phyloP scores from a whole-genome alignment of 345 rosid genomes.

The Euphorbia lathyris region DNA sequence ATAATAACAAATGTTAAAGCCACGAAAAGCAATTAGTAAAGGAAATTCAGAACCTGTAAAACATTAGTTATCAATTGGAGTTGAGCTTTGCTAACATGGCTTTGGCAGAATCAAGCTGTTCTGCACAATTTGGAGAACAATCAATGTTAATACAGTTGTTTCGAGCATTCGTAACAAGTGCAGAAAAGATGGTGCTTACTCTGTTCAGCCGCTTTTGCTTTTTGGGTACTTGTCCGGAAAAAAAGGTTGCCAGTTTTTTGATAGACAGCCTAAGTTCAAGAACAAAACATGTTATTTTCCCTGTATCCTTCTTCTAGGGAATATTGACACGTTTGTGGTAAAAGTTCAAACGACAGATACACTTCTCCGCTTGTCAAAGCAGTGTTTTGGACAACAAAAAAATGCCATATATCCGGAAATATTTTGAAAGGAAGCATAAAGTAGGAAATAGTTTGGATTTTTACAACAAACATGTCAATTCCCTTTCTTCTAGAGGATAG shows the following conservation, averaged over 20 bases:
- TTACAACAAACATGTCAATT: no score
- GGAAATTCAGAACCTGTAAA: no score
- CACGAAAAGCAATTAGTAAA: no score
- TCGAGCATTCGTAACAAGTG: background rate
- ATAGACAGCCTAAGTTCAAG: slow-evolving; percentile 40
- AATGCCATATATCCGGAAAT: no score
- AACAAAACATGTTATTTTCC: background rate
- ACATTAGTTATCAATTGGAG: slow-evolving; percentile 5
- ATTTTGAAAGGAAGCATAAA: no score
- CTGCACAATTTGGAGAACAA: slow-evolving; percentile 30
- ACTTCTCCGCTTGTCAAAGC: no score
- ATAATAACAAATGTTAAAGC: background rate
- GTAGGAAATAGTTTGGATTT: no score
- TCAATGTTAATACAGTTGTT: background rate
- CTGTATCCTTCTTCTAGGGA: background rate
- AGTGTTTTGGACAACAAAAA: no score
- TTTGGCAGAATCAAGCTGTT: slow-evolving; percentile 40
- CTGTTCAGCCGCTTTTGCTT: slow-evolving; percentile 42
- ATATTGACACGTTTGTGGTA: no score
- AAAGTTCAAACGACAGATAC: no score
- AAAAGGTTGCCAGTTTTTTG: slow-evolving; percentile 46
- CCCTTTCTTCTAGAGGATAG: no score
- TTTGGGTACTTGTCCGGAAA: slow-evolving; percentile 42
- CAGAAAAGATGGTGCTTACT: slow-evolving; percentile 29
- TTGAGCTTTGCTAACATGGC: slow-evolving; percentile 40